phyloP scores from a whole-genome alignment of 495 filamentous ascomycete genomes.

The Podospora comata region DNA sequence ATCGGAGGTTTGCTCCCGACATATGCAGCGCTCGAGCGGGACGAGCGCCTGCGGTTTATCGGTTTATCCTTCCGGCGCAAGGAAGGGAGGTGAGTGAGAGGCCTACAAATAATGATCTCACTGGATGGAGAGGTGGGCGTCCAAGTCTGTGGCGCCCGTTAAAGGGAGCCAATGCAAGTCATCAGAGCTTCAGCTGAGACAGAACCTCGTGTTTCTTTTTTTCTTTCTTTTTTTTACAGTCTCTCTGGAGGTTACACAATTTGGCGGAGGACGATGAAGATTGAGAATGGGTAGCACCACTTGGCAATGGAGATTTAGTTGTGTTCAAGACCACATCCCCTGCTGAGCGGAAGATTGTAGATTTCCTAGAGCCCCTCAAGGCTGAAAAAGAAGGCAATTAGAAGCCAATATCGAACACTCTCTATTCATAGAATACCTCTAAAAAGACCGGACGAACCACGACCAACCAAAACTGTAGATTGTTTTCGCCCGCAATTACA shows the following conservation, averaged over 20 bases:
- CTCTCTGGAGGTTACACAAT: not conserved
- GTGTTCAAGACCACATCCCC: no score
- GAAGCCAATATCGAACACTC: not conserved
- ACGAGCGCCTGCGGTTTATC: not conserved
- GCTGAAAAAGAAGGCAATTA: slow-evolving; percentile 5
- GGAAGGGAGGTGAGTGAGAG: not conserved
- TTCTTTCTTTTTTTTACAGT: not conserved
- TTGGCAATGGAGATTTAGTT: not conserved
- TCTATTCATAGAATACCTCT: not conserved
- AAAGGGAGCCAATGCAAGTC: not conserved
- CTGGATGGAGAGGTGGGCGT: not conserved
- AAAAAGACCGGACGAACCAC: not conserved
- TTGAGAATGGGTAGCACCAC: not conserved
- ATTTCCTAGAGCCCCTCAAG: not conserved
- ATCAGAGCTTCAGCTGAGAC: not conserved
- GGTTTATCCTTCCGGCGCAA: not conserved
- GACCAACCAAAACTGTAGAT: not conserved
- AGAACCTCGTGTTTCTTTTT: not conserved
- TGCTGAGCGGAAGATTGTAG: not conserved
- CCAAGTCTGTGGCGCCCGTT: not conserved
- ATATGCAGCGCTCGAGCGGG: not conserved
- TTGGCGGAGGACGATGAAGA: not conserved
- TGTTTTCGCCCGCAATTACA: not conserved
- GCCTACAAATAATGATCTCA: not conserved
- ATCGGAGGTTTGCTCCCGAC: not conserved